These are phyloP conservation scores for Clonostachys byssicola DNA, from an alignment of 2,329 filamentous ascomycete genomes.

Conservation along the genomic window DNA sequence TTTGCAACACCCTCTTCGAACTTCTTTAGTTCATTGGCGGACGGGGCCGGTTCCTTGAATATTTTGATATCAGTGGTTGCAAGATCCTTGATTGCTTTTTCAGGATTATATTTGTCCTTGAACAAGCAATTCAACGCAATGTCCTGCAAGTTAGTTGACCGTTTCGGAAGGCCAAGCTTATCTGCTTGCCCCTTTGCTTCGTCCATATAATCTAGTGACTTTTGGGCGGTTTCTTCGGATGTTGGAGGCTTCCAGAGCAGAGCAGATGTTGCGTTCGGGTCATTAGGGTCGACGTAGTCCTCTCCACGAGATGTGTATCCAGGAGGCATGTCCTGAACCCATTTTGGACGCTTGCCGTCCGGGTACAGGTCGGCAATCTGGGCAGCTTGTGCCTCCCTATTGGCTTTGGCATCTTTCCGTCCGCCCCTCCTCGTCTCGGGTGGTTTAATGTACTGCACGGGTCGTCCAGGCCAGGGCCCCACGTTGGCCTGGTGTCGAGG, in stretches of 20 bases:
- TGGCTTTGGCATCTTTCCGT: conserved; percentile 72
- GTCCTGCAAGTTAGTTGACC: conserved; percentile 84
- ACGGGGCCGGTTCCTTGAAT: conserved; percentile 82
- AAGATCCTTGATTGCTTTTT: conserved; percentile 67
- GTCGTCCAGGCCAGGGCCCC: conserved; percentile 76
- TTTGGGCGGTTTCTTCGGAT: conserved; percentile 45
- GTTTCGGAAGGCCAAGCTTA: conserved; percentile 65
- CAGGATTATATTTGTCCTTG: conserved; percentile 65
- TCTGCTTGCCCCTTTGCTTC: conserved; percentile 60
- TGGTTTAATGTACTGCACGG: conserved; percentile 87
- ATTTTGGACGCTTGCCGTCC: conserved; percentile 81
- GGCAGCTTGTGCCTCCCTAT: conserved; percentile 75
- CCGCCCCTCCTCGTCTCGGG: conserved; percentile 79
- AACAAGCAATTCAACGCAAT: conserved; percentile 74
- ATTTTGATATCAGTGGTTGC: conserved; percentile 63
- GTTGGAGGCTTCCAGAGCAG: conserved; percentile 72
- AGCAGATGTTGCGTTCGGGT: conserved; percentile 70
- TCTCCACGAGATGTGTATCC: conserved; percentile 85
- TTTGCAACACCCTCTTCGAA: conserved; percentile 91
- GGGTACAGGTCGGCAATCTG: conserved; percentile 78
- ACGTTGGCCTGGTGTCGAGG: conserved; percentile 89
- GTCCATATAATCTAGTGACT: conserved; percentile 16
- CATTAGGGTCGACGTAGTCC: conserved; percentile 61
- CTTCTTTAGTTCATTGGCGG: conserved; percentile 73
- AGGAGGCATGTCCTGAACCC: conserved; percentile 85